Evolutionary conservation across 2,329 filamentous ascomycete genomes (phyloP), one percentile per base, ranked within the genome.

Genomic region (Paecilomyces sp.): DNA sequence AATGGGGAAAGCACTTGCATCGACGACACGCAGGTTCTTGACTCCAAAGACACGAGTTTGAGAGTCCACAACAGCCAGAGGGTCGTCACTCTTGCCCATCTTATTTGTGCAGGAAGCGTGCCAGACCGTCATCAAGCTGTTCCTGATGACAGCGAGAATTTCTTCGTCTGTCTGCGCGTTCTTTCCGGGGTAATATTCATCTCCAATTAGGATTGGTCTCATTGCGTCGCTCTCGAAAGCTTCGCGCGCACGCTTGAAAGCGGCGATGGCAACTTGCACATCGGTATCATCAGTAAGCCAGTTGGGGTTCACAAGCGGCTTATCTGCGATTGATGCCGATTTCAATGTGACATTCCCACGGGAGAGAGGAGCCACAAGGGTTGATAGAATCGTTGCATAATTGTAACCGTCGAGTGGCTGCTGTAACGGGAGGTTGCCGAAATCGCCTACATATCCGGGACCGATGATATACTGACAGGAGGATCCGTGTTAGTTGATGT

Each of bases 1-100:
- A 30, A 75, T 62, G 2, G 75, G 75, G 55, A 77, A 75, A 13
- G 70, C 64, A 58, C 69, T 72, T 6, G 71, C 71, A 61, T 77
- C 74, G 4, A 76, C 72, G 2, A 76, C 74, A 25, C 74, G 66
- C 60, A 76, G 53, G 4, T 65, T 61, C 2, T 64, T 57, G 1
- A 73, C 68, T 0, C 73, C 73, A 61, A 67, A 67, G 0, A 76
- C 73, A 18, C 66, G 65, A 1, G 70, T 70, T 13, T 61, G 61
- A 15, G 59, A 66, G 60, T 76, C 73, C 7, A 76, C 59, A 4
- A 74, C 74, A 11, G 72, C 72, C 60, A 67, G 67, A 0, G 47
- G 58, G 51, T 74, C 71, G 13, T 57, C 57, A 2, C 34, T 11
- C 9, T 59, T 57, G 0, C 72, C 72, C 72, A 74, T 74, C 28